These are phyloP conservation scores for Cystobasidium slooffiae DNA, from an alignment of 1,284 basidiomycete genomes.

Conservation along the genomic window DNA sequence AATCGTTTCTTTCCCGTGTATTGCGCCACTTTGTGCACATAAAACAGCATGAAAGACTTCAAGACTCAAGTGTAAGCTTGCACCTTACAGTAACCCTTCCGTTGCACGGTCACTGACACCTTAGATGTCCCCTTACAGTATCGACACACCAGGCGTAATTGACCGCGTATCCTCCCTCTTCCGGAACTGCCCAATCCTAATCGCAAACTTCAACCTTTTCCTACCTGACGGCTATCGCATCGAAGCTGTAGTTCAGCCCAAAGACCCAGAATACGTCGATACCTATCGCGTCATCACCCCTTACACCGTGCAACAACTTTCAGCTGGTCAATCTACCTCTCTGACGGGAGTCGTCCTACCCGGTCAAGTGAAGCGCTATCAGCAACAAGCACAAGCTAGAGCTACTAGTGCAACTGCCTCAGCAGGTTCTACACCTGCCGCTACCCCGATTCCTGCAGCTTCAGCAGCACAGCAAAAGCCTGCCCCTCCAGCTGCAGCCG, in stretches of 20 bases:
- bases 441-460: not conserved
- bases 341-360: constrained; percentile 19
- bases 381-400: constrained; percentile 2
- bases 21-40: not conserved
- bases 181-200: constrained; percentile 83
- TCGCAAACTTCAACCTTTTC: constrained; percentile 97
- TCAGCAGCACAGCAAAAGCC: not conserved
- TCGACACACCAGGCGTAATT: constrained; percentile 66
- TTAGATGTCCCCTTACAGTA: constrained; percentile 63
- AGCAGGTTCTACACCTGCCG: not conserved
- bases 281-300: constrained; percentile 43
- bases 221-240: constrained; percentile 67
- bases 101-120: not conserved
- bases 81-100: not conserved
- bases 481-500: constrained; percentile 2
- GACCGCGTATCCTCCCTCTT: constrained; percentile 89
- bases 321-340: constrained; percentile 23
- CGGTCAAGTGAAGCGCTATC: constrained; percentile 24
- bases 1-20: not conserved
- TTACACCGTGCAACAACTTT: constrained; percentile 15
- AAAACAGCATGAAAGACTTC: constrained; percentile 74
- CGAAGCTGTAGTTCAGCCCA: constrained; percentile 25
- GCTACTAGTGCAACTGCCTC: constrained; percentile 4
- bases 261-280: constrained; percentile 17
- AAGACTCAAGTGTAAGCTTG: constrained; percentile 80